Percentiles rank a stretch among this genome's conserved stretches.
phyloP scores from a whole-genome alignment of 331 rosid species.

The Erythrophleum ivorense region DNA sequence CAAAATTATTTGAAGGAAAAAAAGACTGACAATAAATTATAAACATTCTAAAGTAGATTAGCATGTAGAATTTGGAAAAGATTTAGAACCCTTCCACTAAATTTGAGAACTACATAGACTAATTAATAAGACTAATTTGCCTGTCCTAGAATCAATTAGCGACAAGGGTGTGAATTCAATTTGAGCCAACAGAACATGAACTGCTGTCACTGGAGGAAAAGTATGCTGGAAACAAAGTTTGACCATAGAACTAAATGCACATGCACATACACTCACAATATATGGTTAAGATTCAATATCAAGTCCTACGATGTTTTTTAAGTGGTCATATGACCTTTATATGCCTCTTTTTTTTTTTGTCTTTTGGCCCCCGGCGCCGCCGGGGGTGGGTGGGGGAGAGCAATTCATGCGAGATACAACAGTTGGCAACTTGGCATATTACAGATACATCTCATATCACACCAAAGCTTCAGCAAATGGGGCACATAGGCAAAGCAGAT shows the following conservation, averaged over 20 bases:
- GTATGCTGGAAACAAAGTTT: not conserved
- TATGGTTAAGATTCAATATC: not conserved
- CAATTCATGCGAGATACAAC: slow-evolving; percentile 9
- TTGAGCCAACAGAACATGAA: slow-evolving; percentile 2
- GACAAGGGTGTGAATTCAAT: not conserved
- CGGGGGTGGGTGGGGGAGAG: too few species aligned
- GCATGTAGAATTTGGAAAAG: slow-evolving; percentile 10
- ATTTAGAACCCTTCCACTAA: slow-evolving; percentile 24
- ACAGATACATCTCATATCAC: not conserved
- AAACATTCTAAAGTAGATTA: slow-evolving; percentile 9
- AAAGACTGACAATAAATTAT: slow-evolving; percentile 1
- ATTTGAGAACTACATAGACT: slow-evolving; percentile 19
- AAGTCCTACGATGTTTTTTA: not conserved
- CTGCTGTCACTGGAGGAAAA: not conserved
- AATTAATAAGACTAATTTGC: slow-evolving; percentile 8
- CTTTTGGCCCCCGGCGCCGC: too few species aligned
- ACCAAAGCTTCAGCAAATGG: not conserved
- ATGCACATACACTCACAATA: not conserved
- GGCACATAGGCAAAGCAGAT: not conserved
- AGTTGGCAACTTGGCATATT: not conserved
- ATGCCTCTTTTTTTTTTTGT: not conserved
- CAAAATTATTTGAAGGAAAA: slow-evolving; percentile 42
- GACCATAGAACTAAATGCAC: not conserved
- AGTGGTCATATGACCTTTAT: not conserved
- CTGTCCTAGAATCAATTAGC: slow-evolving; percentile 9